phyloP scores from a whole-genome alignment of 441 rosid genomes.

The Mallotus repandus region DNA sequence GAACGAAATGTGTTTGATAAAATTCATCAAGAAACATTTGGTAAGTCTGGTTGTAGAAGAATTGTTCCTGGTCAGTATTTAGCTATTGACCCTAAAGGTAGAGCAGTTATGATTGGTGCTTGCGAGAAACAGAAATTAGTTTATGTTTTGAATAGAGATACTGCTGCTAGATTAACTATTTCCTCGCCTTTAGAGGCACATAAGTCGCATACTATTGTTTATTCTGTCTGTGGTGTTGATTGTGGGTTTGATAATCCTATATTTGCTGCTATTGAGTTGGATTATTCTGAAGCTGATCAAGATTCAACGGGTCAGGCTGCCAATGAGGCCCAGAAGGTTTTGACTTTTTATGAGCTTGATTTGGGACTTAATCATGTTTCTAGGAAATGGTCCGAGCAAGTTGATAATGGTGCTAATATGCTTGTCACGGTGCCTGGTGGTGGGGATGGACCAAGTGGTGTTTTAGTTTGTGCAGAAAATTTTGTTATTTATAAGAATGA shows the following conservation, averaged over 20 bases:
- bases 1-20: constrained; percentile 85
- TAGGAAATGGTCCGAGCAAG: constrained; percentile 92
- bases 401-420: constrained; percentile 92
- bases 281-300: constrained; percentile 92
- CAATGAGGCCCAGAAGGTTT: constrained; percentile 86
- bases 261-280: constrained; percentile 93
- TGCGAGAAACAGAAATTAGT: constrained; percentile 97
- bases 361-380: constrained; percentile 95
- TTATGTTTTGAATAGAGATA: constrained; percentile 90
- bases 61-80: constrained; percentile 95
- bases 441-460: constrained; percentile 96
- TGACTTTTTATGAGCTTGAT: constrained; percentile 94
- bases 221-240: constrained; percentile 86
- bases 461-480: constrained; percentile 92
- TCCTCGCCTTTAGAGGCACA: constrained; percentile 98
- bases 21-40: constrained; percentile 91
- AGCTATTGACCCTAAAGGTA: constrained; percentile 90
- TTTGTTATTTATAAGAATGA: constrained; percentile 92
- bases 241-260: constrained; percentile 95
- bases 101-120: constrained; percentile 94
- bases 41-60: constrained; percentile 91
- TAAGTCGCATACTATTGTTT: constrained; percentile 81
- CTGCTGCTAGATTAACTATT: constrained; percentile 85
- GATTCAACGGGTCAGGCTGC: constrained; percentile 90
- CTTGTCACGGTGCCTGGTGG: constrained; percentile 97